Evolutionary conservation across 2,329 filamentous ascomycete genomes (phyloP).

Genomic region (Lachnellula cervina): DNA sequence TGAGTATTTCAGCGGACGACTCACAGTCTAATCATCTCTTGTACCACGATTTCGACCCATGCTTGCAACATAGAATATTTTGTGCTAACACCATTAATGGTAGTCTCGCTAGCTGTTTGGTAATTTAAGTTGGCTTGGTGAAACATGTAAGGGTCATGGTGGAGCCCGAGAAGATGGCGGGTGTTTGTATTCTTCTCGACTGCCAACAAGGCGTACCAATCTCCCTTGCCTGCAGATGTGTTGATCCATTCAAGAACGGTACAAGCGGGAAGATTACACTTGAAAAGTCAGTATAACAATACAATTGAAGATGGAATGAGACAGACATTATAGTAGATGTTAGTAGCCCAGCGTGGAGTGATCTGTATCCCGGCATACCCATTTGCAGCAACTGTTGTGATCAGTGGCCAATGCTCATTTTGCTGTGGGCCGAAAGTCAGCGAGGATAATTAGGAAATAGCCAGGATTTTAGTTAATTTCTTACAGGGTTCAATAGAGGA

Average conservation of each 20-base stretch:
- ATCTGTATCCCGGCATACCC: constrained; percentile 52
- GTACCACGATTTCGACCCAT: constrained; percentile 29
- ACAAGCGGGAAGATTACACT: constrained; percentile 53
- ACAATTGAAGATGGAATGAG: background rate
- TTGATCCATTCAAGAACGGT: constrained; percentile 56
- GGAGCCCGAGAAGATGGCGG: constrained; percentile 51
- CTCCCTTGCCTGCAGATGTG: constrained; percentile 51
- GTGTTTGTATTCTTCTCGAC: constrained; percentile 49
- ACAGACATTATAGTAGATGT: constrained; percentile 57
- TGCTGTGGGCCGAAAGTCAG: constrained; percentile 15
- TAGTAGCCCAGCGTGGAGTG: constrained; percentile 55
- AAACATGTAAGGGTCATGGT: constrained; percentile 37
- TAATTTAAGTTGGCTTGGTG: constrained; percentile 58
- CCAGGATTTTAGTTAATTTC: constrained; percentile 45
- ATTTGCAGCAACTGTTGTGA: constrained; percentile 45
- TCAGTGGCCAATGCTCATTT: constrained; percentile 48
- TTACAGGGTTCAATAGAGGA: constrained; percentile 46
- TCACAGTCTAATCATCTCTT: constrained; percentile 28
- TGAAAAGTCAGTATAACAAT: constrained; percentile 23
- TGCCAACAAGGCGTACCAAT: constrained; percentile 46
- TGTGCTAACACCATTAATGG: constrained; percentile 23
- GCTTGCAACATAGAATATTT: constrained; percentile 26
- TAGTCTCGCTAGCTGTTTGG: constrained; percentile 35
- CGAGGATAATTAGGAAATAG: constrained; percentile 35
- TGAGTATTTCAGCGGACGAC: constrained; percentile 12